Conservation (phyloP, 768 basidiomycete species). For the Trametes villosa region DNA sequence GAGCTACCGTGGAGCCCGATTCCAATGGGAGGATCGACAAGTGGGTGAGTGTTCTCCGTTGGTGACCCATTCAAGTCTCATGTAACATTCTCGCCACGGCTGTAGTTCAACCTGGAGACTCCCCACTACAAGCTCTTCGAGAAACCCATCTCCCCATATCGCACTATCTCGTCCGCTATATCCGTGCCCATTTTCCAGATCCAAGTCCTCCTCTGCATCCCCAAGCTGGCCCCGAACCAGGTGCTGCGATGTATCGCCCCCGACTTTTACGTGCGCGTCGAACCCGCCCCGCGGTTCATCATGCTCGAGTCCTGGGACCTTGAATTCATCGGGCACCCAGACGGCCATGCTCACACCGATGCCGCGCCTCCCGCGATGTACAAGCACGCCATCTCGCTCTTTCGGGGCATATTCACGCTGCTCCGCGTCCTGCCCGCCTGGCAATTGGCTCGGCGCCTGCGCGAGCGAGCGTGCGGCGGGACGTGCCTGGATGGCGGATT, state of each 20-base stretch:
- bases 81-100: conserved; percentile 5
- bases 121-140: conserved; percentile 75
- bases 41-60: conserved; percentile 60
- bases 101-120: conserved; percentile 83
- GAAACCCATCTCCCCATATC: conserved; percentile 63
- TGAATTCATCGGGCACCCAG: conserved; percentile 38
- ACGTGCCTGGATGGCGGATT: conserved; percentile 50
- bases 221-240: conserved; percentile 69
- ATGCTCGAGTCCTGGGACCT: conserved; percentile 78
- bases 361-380: conserved; percentile 77
- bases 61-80: not conserved
- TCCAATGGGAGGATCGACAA: conserved; percentile 65
- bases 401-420: conserved; percentile 75
- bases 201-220: conserved; percentile 71
- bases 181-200: conserved; percentile 59
- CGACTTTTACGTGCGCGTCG: conserved; percentile 61
- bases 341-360: conserved; percentile 40
- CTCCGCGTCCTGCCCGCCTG: conserved; percentile 77
- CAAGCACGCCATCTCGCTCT: conserved; percentile 83
- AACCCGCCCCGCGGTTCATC: conserved; percentile 69
- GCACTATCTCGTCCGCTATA: conserved; percentile 51
- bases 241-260: conserved; percentile 70
- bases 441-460: conserved; percentile 68
- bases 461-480: conserved; percentile 46
- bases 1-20: conserved; percentile 57